Evolutionary conservation across 768 basidiomycete genomes (phyloP).

Genomic region (Pleurotus giganteus): DNA sequence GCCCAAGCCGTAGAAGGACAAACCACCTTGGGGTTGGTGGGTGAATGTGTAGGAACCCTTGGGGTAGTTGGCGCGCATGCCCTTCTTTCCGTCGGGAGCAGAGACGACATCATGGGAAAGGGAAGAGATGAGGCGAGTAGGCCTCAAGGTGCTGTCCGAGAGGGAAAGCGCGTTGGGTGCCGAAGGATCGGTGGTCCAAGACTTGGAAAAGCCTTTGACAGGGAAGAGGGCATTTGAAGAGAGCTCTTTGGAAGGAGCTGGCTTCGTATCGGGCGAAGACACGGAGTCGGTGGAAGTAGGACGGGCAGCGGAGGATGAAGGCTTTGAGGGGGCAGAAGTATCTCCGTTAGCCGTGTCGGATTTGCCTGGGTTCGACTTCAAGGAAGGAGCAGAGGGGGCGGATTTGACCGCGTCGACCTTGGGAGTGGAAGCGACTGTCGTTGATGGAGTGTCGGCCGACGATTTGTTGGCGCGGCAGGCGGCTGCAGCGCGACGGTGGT

Average conservation of each 20-base stretch:
- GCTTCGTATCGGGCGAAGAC: slow-evolving; percentile 12
- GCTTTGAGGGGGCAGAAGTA: not conserved
- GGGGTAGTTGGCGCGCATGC: slow-evolving; percentile 54
- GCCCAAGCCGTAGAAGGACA: slow-evolving; percentile 73
- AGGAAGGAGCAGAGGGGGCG: not conserved
- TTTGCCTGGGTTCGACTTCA: not conserved
- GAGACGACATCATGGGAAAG: slow-evolving; percentile 40
- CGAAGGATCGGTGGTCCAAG: slow-evolving; percentile 47
- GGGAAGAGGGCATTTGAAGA: slow-evolving; percentile 38
- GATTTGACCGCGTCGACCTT: not conserved
- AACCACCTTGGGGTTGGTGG: slow-evolving; percentile 48
- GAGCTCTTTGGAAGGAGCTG: slow-evolving; percentile 13
- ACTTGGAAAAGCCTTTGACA: slow-evolving; percentile 26
- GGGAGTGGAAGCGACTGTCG: not conserved
- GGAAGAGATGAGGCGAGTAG: slow-evolving; percentile 32
- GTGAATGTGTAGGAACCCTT: slow-evolving; percentile 55
- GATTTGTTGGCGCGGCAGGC: not conserved
- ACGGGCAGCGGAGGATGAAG: slow-evolving; percentile 3
- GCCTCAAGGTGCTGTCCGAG: slow-evolving; percentile 43
- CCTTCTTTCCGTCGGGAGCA: slow-evolving; percentile 48
- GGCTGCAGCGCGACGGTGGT: slow-evolving; percentile 4
- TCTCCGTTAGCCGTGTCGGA: not conserved
- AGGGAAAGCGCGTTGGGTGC: slow-evolving; percentile 34
- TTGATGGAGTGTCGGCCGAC: not conserved
- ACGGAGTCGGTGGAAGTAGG: slow-evolving; percentile 13